Evolutionary conservation across 805 yeast genomes (phyloP), one percentile per base, ranked within the genome.

Genomic region (Candida tammaniensis): DNA sequence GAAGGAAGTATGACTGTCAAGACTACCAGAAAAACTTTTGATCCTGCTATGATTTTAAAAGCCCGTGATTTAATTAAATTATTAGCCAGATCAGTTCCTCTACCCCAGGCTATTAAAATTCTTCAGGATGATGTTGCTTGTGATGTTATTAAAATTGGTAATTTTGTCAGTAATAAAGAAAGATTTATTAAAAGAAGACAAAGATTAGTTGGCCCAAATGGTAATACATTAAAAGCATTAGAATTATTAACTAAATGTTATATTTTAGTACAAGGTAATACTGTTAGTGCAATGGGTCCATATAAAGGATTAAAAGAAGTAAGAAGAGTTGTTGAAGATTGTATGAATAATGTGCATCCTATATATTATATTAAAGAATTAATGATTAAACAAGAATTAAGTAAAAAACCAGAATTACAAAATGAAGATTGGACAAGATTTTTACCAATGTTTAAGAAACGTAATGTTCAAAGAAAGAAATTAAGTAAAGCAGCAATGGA

Each of bases 1-100:
- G 98, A 93, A 56, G 98, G 98, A 28, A 82, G 96, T 3, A 93
- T 93, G 98, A 82, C 95, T 0, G 98, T 93, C 12, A 86, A 82
- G 49, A 93, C 98, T 11, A 91, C 98, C 3, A 76, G 95, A 59
- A 93, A 91, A 59, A 89, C 98, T 0, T 93, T 62, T 59, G 98
- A 93, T 57, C 98, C 98, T 0, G 94, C 95, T 5, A 80, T 85
- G 34, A 86, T 93, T 48, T 72, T 93, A 50, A 91, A 88, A 52
- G 97, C 98, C 13, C 78, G 98, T 57, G 98, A 93, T 61, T 71
- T 93, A 57, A 87, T 93, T 54, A 93, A 91, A 61, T 73, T 93
- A 35, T 69, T 93, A 47, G 96, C 98, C 0, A 79, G 98, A 61
- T 86, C 96, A 2, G 98, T 93, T 24, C 98, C 98, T 17, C 85